Conservation (phyloP, 192 early-diverging fungal genomes). For the Coemansia sp. region DNA sequence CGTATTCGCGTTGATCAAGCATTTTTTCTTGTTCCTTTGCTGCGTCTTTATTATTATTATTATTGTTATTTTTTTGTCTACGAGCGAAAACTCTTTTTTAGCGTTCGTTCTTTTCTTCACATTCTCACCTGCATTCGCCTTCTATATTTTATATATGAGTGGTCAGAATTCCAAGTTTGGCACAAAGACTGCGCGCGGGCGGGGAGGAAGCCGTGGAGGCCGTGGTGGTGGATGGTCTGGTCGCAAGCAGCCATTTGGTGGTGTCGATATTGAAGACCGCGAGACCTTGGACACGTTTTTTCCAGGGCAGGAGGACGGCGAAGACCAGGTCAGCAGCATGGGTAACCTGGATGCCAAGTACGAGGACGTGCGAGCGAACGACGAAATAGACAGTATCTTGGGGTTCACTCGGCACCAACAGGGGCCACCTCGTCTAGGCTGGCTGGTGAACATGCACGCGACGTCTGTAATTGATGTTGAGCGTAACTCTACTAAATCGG, state of each 20-base stretch:
- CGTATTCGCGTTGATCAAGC: background rate
- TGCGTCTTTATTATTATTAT: conserved; percentile 1
- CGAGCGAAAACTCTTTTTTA: no score
- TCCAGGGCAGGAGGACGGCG: conserved; percentile 1
- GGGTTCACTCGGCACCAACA: conserved; percentile 71
- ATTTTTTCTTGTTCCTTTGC: background rate
- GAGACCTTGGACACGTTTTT: conserved; percentile 10
- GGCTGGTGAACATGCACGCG: conserved; percentile 96
- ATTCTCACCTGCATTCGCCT: background rate
- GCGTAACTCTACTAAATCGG: conserved; percentile 64
- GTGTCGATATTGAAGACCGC: background rate
- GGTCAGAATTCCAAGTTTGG: conserved; percentile 30
- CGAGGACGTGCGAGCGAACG: conserved; percentile 30
- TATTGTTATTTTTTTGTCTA: background rate
- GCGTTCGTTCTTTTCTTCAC: background rate
- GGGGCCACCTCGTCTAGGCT: conserved; percentile 75
- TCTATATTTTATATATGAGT: background rate
- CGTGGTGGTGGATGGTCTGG: conserved; percentile 12
- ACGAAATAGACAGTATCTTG: conserved; percentile 60
- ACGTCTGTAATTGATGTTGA: conserved; percentile 67
- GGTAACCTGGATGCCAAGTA: conserved; percentile 25
- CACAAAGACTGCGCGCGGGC: conserved; percentile 21
- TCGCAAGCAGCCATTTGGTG: conserved; percentile 22
- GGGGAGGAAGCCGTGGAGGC: conserved; percentile 20
- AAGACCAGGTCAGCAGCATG: conserved; percentile 17